These are phyloP conservation scores for Aspergillus cavernicola DNA, from an alignment of 495 filamentous ascomycete genomes.

Conservation along the genomic window DNA sequence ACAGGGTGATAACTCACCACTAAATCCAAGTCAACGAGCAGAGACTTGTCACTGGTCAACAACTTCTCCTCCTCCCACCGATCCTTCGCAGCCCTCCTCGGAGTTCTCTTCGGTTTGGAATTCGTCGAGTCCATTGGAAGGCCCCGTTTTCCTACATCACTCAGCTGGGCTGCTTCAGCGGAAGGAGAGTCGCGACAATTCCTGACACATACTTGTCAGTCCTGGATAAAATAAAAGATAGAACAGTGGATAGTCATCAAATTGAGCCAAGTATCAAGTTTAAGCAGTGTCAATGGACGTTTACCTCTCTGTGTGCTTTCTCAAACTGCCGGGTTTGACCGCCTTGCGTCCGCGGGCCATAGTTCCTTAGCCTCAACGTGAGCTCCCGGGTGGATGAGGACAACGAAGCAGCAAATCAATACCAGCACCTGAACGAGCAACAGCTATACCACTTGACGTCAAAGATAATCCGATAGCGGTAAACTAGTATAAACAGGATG, in stretches of 20 bases:
- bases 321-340: slow-evolving; percentile 34
- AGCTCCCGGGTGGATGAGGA: slow-evolving; percentile 6
- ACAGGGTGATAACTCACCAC: slow-evolving; percentile 41
- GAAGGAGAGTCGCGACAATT: neutral
- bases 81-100: slow-evolving; percentile 30
- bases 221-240: slow-evolving; percentile 7
- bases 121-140: slow-evolving; percentile 21
- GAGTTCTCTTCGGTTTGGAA: slow-evolving; percentile 29
- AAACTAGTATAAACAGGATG: slow-evolving; percentile 50
- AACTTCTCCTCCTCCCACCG: slow-evolving; percentile 49
- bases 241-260: neutral
- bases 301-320: slow-evolving; percentile 18
- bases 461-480: neutral
- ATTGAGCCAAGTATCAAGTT: neutral
- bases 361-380: slow-evolving; percentile 18
- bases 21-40: slow-evolving; percentile 51
- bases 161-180: slow-evolving; percentile 13
- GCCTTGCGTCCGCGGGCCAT: slow-evolving; percentile 35
- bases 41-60: slow-evolving; percentile 52
- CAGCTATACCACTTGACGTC: neutral
- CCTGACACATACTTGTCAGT: slow-evolving; percentile 9
- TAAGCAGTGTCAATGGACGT: neutral
- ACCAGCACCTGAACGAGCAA: neutral
- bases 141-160: slow-evolving; percentile 21
- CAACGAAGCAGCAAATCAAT: slow-evolving; percentile 7